Percentiles rank a stretch among this genome's conserved stretches.
Evolutionary conservation across 805 yeast genomes (phyloP).

Genomic region (Metschnikowia proteae): DNA sequence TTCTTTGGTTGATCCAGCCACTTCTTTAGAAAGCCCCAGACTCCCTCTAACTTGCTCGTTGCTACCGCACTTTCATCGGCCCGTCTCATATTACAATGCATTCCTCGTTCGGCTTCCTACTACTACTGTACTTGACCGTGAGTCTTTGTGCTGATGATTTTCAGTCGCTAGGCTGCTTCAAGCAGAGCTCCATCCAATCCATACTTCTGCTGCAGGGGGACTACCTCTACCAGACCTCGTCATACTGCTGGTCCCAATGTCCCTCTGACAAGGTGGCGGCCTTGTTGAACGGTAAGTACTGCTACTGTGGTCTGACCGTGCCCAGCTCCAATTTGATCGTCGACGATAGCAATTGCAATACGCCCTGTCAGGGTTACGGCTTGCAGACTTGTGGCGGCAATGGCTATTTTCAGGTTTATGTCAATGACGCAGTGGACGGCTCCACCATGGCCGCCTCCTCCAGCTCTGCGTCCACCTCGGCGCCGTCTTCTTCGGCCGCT

Average conservation of each 20-base stretch:
- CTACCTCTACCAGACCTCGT: slow-evolving; percentile 56
- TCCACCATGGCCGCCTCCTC: slow-evolving; percentile 14
- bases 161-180: slow-evolving; percentile 15
- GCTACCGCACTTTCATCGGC: not conserved
- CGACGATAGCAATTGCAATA: slow-evolving; percentile 18
- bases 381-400: slow-evolving; percentile 54
- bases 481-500: slow-evolving; percentile 14
- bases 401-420: slow-evolving; percentile 43
- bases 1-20: not conserved
- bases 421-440: slow-evolving; percentile 28
- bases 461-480: slow-evolving; percentile 13
- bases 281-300: slow-evolving; percentile 46
- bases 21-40: not conserved
- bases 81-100: not conserved
- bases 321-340: slow-evolving; percentile 23
- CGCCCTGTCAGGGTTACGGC: slow-evolving; percentile 60
- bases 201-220: slow-evolving; percentile 41
- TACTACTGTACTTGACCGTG: slow-evolving; percentile 11
- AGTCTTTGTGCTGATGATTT: slow-evolving; percentile 8
- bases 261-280: slow-evolving; percentile 28
- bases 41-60: not conserved
- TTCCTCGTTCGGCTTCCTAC: slow-evolving; percentile 2
- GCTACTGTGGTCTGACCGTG: slow-evolving; percentile 62
- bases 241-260: slow-evolving; percentile 54
- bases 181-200: slow-evolving; percentile 16